Base-by-base conservation (phyloP, 176 grass and related monocot species). In the Poa annua region DNA sequence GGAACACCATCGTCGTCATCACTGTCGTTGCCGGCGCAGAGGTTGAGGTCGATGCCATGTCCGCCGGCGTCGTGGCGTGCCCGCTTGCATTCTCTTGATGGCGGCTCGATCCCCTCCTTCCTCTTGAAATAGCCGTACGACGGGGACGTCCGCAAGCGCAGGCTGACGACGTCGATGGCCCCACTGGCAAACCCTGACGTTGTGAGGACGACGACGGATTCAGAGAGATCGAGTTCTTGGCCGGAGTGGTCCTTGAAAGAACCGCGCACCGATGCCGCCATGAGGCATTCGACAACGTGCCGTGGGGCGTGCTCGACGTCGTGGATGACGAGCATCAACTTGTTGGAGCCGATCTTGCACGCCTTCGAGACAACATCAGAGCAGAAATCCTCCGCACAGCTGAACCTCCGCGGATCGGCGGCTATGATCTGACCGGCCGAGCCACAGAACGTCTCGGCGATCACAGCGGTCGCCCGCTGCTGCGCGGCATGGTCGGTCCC, bases 401-500 rank as follows among this genome's bases (percentile, higher is more conserved):
- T 49, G 24, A 62, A 84, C n/a, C 33, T 83, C 17, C 39, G 81
- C 19, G 50, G 69, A 61, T 89, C 80, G 0, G 72, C 50, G 17
- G 21, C 49, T 20, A 89, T 6, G 33, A 91, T 25, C 54, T 64
- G 75, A 71, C 84, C 82, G 13, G 79, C 20, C 5, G 83, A 90
- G 70, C 89, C 83, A 8, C 89, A 86, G 35, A 48, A 79, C 32
- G 74, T 64, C 78, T 91, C 86, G 1, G 85, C 84, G 36, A 94
- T 84, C 29, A 92, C 81, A 8, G 55, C 22, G 4, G 79, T 81
- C 19, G 68, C 52, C 42, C 92, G 88, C 13, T 79, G 86, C 66
- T 86, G 85, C 3, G 92, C 78, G 24, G 82, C 67, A 53, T 52
- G 74, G 84, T 97, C 92, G 11, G 24, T 80, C 7, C 92, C 95